A percentile compares a stretch with the other conserved stretches of the same genome.
Conservation (phyloP, 2,329 filamentous ascomycete genomes). For the Escovopsis sp. region DNA sequence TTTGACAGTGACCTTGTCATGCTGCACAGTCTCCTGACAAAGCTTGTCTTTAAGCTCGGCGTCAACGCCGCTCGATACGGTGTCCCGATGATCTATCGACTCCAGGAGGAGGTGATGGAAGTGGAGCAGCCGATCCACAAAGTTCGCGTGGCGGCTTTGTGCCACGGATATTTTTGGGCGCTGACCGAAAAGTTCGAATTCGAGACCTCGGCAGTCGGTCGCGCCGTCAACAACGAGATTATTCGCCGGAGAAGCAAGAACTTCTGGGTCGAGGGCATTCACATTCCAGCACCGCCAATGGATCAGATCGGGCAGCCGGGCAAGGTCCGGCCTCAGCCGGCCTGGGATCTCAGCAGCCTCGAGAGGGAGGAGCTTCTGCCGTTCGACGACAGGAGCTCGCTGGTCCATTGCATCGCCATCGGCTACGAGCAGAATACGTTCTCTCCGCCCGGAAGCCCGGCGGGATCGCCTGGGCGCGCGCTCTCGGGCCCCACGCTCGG, state of each 20-base stretch:
- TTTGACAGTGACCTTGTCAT: conserved; percentile 62
- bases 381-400: conserved; percentile 56
- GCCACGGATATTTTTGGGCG: conserved; percentile 80
- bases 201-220: conserved; percentile 52
- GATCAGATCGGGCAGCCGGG: conserved; percentile 45
- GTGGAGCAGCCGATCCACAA: conserved; percentile 54
- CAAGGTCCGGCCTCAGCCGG: conserved; percentile 25
- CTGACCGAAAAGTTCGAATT: conserved; percentile 66
- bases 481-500: conserved; percentile 48
- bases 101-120: conserved; percentile 70
- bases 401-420: conserved; percentile 61
- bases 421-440: conserved; percentile 49
- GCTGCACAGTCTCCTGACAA: conserved; percentile 61
- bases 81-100: conserved; percentile 73
- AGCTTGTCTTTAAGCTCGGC: conserved; percentile 61
- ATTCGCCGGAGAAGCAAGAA: conserved; percentile 55
- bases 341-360: conserved; percentile 36
- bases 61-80: conserved; percentile 69
- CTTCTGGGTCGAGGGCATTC: conserved; percentile 66
- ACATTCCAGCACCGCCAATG: conserved; percentile 51
- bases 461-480: conserved; percentile 51
- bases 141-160: conserved; percentile 66
- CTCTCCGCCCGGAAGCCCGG: conserved; percentile 56
- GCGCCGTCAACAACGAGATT: conserved; percentile 62
- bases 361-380: conserved; percentile 53